Conservation (phyloP, 805 yeast species). For the Starmerella bombi region DNA sequence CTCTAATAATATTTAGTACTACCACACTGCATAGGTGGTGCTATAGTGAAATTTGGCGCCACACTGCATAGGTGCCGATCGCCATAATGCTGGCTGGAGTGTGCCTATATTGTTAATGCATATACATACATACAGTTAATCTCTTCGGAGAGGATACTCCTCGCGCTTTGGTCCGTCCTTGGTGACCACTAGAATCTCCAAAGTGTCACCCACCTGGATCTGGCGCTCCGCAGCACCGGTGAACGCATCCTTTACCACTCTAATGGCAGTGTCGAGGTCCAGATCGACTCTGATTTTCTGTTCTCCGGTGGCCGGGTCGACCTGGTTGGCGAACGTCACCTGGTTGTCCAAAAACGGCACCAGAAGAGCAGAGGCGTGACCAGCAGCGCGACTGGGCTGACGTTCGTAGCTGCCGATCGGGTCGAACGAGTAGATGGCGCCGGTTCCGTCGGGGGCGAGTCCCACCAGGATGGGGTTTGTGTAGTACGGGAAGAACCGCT, state of each 20-base stretch:
- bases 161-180: conserved; percentile 84
- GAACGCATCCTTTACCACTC: conserved; percentile 85
- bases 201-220: conserved; percentile 94
- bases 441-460: conserved; percentile 78
- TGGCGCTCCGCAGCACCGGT: conserved; percentile 96
- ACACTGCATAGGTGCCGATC: no score
- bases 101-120: no score
- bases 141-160: conserved; percentile 76
- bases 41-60: no score
- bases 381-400: conserved; percentile 95
- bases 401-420: conserved; percentile 97
- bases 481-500: conserved; percentile 92
- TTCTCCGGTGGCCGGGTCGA: conserved; percentile 57
- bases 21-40: no score
- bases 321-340: conserved; percentile 89
- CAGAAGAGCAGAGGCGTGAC: conserved; percentile 89
- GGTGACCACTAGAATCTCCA: conserved; percentile 80
- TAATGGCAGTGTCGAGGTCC: conserved; percentile 69
- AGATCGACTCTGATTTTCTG: conserved; percentile 52
- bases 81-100: no score
- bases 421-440: conserved; percentile 90
- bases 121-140: no score
- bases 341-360: conserved; percentile 98
- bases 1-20: no score
- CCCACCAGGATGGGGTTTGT: conserved; percentile 94